Percentiles rank a stretch among this genome's conserved stretches.
Conservation (phyloP, 495 filamentous ascomycete species). For the Staphylotrichum tortipilum region DNA sequence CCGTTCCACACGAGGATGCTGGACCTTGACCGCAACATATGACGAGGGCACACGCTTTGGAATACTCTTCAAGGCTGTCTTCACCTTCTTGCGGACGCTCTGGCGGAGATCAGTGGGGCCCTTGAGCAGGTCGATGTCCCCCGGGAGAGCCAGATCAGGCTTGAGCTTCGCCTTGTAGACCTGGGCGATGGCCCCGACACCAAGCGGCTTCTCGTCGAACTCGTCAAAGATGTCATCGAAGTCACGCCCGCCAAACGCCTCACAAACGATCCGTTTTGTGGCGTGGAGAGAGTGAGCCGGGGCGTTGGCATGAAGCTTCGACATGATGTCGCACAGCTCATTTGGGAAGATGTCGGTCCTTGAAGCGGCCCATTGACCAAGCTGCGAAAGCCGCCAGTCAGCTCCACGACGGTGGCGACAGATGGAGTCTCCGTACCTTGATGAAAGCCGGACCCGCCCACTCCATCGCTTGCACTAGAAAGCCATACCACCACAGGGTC, state of each 20-base stretch:
- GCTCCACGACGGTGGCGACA: neutral
- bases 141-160: conserved; percentile 57
- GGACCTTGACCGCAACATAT: conserved; percentile 93
- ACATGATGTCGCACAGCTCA: conserved; percentile 88
- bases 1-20: conserved; percentile 85
- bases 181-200: conserved; percentile 94
- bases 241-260: conserved; percentile 67
- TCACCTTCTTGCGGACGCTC: conserved; percentile 71
- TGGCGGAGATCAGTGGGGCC: conserved; percentile 48
- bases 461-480: conserved; percentile 86
- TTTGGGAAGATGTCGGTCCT: conserved; percentile 95
- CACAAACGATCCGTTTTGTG: conserved; percentile 68
- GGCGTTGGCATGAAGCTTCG: conserved; percentile 86
- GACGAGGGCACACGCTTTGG: conserved; percentile 80
- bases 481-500: conserved; percentile 91
- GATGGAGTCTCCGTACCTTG: conserved; percentile 53
- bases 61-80: conserved; percentile 73
- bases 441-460: conserved; percentile 93
- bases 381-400: conserved; percentile 43
- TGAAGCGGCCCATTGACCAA: conserved; percentile 98
- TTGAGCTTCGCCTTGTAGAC: conserved; percentile 95
- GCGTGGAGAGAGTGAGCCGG: conserved; percentile 78
- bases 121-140: conserved; percentile 48
- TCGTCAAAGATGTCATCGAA: conserved; percentile 97
- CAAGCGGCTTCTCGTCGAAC: conserved; percentile 82